Conservation (phyloP, 73 alveolate species). For the Tetrahymena thermophila region DNA sequence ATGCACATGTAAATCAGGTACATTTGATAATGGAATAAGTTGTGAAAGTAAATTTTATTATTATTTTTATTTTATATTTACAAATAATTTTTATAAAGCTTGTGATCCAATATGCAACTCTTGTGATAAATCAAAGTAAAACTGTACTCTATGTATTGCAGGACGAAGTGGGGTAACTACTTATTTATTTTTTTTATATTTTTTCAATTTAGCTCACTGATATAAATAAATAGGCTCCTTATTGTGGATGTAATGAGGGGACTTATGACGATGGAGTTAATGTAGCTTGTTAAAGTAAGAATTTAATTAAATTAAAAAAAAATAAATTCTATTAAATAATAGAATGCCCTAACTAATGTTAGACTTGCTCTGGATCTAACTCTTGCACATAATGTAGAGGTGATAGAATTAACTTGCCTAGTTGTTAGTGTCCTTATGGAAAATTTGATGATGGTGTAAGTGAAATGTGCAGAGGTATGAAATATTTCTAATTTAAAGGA, state of each 20-base stretch:
- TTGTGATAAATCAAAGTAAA: not conserved
- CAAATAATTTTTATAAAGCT: not conserved
- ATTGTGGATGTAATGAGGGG: not conserved
- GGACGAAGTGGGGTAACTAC: not conserved
- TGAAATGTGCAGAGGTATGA: not conserved
- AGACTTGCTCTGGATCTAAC: not conserved
- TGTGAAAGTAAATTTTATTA: not conserved
- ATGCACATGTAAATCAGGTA: not conserved
- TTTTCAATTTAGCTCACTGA: not conserved
- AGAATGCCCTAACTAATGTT: not conserved
- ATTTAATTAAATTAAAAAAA: not conserved
- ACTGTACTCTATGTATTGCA: not conserved
- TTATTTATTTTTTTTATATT: too few species aligned
- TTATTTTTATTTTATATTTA: not conserved
- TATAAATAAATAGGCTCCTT: not conserved
- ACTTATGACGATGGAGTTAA: not conserved
- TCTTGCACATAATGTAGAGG: not conserved
- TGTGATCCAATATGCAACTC: not conserved
- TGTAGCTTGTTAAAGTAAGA: not conserved
- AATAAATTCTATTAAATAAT: not conserved
- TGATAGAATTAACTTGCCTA: not conserved
- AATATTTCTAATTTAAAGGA: not conserved
- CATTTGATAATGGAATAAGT: not conserved
- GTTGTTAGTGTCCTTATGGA: not conserved
- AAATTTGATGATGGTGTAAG: not conserved